Percentiles rank a stretch among this genome's conserved stretches.
phyloP scores from a whole-genome alignment of 2,329 filamentous ascomycete genomes.

The Colletotrichum melonis region DNA sequence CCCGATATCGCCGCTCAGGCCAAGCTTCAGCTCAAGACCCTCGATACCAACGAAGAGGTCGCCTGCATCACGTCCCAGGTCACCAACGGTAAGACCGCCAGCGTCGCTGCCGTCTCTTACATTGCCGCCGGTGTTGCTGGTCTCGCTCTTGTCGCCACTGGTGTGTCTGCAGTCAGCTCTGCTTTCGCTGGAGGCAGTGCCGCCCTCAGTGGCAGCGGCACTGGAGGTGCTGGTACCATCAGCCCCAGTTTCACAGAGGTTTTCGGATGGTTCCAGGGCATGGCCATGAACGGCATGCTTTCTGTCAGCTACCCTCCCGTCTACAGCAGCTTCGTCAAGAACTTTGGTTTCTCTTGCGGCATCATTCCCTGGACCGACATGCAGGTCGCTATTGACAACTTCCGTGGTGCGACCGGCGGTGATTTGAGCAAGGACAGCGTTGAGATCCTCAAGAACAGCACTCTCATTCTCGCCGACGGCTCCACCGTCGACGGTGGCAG shows the following conservation, averaged over 20 bases:
- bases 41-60: conserved; percentile 62
- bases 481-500: conserved; percentile 55
- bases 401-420: conserved; percentile 84
- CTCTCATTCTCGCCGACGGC: conserved; percentile 76
- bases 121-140: conserved; percentile 86
- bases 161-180: conserved; percentile 75
- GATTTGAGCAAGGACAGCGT: conserved; percentile 87
- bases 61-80: conserved; percentile 88
- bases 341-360: conserved; percentile 92
- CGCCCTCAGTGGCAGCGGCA: conserved; percentile 61
- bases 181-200: conserved; percentile 66
- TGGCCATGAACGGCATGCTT: conserved; percentile 97
- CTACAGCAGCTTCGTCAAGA: conserved; percentile 90
- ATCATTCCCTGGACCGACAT: conserved; percentile 85
- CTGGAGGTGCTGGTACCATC: conserved; percentile 69
- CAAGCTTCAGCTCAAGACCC: conserved; percentile 77
- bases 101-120: conserved; percentile 82
- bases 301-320: conserved; percentile 88
- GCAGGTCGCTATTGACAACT: conserved; percentile 85
- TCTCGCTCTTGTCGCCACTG: conserved; percentile 81
- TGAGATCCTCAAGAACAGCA: conserved; percentile 78
- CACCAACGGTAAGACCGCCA: conserved; percentile 87
- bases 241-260: conserved; percentile 90
- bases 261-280: conserved; percentile 89
- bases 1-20: conserved; percentile 91